A percentile compares a stretch with the other conserved stretches of the same genome.
phyloP scores from a whole-genome alignment of 371 early-diverging fungal genomes.

The Saksenaea vasiformis region DNA sequence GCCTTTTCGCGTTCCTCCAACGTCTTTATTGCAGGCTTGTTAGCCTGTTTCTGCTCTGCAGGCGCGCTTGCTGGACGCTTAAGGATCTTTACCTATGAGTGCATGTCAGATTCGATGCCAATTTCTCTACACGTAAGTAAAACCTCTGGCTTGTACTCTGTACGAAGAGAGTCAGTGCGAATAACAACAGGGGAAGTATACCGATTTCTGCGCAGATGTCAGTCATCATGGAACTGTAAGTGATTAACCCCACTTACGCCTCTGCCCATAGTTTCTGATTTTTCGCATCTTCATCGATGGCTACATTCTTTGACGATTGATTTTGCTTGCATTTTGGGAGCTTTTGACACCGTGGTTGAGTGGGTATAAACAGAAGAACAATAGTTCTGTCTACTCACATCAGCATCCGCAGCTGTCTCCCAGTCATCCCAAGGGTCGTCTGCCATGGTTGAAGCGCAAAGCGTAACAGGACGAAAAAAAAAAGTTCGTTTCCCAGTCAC shows the following conservation, averaged over 20 bases:
- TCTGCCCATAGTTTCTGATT: constrained; percentile 33
- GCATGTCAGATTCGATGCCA: neutral
- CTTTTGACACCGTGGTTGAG: constrained; percentile 8
- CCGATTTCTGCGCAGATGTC: constrained; percentile 16
- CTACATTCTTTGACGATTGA: constrained; percentile 13
- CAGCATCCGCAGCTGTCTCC: constrained; percentile 46
- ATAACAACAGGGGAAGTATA: constrained; percentile 22
- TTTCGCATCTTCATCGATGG: constrained; percentile 11
- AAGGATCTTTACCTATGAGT: constrained; percentile 23
- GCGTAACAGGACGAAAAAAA: neutral
- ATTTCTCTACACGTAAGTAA: neutral
- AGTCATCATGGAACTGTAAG: neutral
- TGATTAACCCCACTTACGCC: constrained; percentile 23
- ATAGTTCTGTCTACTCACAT: constrained; percentile 16
- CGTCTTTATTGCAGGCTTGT: constrained; percentile 10
- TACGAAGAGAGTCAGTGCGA: constrained; percentile 21
- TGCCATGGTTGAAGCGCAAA: constrained; percentile 10
- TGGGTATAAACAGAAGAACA: constrained; percentile 1
- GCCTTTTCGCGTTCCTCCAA: constrained; percentile 34
- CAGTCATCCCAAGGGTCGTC: constrained; percentile 48
- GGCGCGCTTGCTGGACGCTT: constrained; percentile 18
- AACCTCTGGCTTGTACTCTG: constrained; percentile 40
- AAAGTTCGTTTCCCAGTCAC: neutral
- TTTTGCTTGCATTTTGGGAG: neutral
- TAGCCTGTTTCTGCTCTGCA: neutral